phyloP scores from a whole-genome alignment of 805 yeast species.

The Babjeviella inositovora region DNA sequence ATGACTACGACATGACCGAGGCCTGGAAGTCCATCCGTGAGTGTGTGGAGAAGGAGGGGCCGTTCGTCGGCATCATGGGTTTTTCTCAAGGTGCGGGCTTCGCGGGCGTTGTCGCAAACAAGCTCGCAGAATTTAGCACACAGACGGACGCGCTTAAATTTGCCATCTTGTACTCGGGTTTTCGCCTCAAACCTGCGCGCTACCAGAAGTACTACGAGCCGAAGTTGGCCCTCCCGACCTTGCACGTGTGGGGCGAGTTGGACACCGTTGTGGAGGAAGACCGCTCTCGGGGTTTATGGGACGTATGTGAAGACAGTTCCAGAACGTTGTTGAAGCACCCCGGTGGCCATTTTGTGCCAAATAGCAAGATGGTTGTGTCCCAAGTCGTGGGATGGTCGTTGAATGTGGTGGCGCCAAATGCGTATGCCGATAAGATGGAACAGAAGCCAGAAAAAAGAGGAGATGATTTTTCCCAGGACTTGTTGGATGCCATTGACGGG shows the following conservation, averaged over 20 bases:
- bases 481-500: too few species aligned
- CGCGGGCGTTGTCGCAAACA: constrained; percentile 51
- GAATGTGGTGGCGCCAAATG: too few species aligned
- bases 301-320: constrained; percentile 28
- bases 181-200: constrained; percentile 14
- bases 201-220: constrained; percentile 10
- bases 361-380: too few species aligned
- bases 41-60: constrained; percentile 50
- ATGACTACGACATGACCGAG: constrained; percentile 31
- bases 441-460: too few species aligned
- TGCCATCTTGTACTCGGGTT: constrained; percentile 64
- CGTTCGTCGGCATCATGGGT: constrained; percentile 80
- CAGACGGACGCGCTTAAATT: constrained; percentile 42
- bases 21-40: constrained; percentile 29
- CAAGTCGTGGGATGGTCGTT: too few species aligned
- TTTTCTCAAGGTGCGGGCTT: constrained; percentile 93
- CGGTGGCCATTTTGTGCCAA: constrained; percentile 96
- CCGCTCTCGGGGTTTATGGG: constrained; percentile 45
- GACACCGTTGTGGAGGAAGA: constrained; percentile 76
- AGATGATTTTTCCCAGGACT: too few species aligned
- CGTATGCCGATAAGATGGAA: too few species aligned
- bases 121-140: constrained; percentile 29
- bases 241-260: constrained; percentile 74
- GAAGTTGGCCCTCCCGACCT: constrained; percentile 18
- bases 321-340: constrained; percentile 59